Base-by-base conservation (phyloP, 352 stramenopile species). In the Aphanomyces stellatus region DNA sequence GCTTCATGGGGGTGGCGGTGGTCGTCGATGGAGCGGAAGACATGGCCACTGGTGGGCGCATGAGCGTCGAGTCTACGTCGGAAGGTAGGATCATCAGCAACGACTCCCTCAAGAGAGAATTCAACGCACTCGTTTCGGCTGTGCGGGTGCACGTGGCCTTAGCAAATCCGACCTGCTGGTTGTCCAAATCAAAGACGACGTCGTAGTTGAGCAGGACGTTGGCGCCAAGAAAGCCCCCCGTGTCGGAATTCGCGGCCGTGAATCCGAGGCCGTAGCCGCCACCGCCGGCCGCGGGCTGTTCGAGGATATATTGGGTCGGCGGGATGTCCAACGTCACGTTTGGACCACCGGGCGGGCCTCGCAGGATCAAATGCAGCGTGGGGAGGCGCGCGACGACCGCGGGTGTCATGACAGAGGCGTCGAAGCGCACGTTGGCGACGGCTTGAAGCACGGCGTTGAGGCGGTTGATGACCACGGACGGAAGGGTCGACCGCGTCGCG, bases 161-260 rank as follows among this genome's bases (percentile, higher is more conserved):
- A 13, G 82, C 82, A 65, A 94, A 92, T 0, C 82, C 85, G 6
- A 94, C 73, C 15, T 81, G 81, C 37, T 88, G 72, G 60, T 85
- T 82, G 1, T 73, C 76, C 2, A 74, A 68, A 62, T 94, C 85
- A 64, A 94, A 94, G 30, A 94, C 84, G 28, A 94, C 78, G 40
- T 94, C 81, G 31, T 80, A 76, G 51, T 86, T 72, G 73, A 81
- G 78, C 85, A 94, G 92, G 41, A 91, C 78, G 69, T 89, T 92
- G 34, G 85, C 83, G 5, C 85, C 85, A 61, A 94, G 86, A n/a
- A n/a, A n/a, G n/a, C n/a, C n/a, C n/a, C n/a, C n/a, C n/a, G n/a
- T n/a, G n/a, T n/a, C n/a, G n/a, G n/a, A n/a, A n/a, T n/a, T n/a
- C n/a, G n/a, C n/a, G n/a, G n/a, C n/a, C n/a, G n/a, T n/a, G n/a